Percentiles rank a stretch among this genome's conserved stretches.
Evolutionary conservation across 73 alveolate genomes (phyloP).

Genomic region (Urostyla sp.): DNA sequence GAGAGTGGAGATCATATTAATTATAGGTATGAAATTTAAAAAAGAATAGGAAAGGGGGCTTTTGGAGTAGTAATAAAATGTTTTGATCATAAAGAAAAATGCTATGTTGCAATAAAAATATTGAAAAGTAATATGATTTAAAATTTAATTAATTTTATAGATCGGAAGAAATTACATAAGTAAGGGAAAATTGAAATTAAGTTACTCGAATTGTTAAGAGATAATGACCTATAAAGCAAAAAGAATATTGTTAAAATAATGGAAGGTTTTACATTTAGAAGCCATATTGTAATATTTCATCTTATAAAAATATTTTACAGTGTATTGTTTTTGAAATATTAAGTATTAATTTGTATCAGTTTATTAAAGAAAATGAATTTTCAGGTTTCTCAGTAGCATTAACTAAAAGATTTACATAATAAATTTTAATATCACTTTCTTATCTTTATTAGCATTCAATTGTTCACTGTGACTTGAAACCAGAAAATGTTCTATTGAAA

Average conservation of each 20-base stretch:
- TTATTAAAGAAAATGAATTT: constrained; percentile 74
- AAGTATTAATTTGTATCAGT: constrained; percentile 80
- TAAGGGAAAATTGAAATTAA: constrained; percentile 93
- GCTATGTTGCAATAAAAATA: constrained; percentile 88
- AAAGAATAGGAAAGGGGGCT: constrained; percentile 93
- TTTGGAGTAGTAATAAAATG: constrained; percentile 97
- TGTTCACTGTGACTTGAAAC: constrained; percentile 91
- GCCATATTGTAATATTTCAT: constrained; percentile 66
- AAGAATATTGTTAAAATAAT: constrained; percentile 75
- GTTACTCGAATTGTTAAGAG: constrained; percentile 77
- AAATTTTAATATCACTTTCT: constrained; percentile 73
- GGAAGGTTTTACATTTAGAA: constrained; percentile 82
- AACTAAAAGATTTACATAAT: constrained; percentile 75
- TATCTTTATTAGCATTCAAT: constrained; percentile 65
- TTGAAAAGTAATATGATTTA: no score
- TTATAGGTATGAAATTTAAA: constrained; percentile 91
- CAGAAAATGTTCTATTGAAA: constrained; percentile 82
- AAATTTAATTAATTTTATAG: no score
- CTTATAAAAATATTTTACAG: neutral
- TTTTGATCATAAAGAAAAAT: constrained; percentile 91
- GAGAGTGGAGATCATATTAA: constrained; percentile 88
- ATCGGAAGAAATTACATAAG: constrained; percentile 88
- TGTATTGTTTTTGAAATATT: constrained; percentile 85
- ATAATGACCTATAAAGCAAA: constrained; percentile 77
- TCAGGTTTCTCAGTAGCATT: constrained; percentile 77